Percentiles rank a stretch among this genome's conserved stretches.
Evolutionary conservation across 2,329 filamentous ascomycete genomes (phyloP).

Genomic region (Paraphaeosphaeria sporulosa): DNA sequence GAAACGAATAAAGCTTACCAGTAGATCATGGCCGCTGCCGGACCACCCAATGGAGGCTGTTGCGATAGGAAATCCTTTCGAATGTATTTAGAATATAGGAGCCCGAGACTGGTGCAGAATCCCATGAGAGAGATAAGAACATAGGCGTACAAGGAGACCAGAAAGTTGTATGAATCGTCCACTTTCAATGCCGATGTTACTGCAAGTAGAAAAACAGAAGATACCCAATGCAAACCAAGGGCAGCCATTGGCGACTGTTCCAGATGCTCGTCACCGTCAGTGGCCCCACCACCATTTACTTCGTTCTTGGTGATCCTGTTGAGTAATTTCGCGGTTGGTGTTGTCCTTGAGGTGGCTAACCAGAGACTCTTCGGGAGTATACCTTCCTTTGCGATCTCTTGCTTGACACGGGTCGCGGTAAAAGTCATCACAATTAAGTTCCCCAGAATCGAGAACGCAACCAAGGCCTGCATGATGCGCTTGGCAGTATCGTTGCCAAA

Average conservation of each 20-base stretch:
- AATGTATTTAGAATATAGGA: slow-evolving; percentile 15
- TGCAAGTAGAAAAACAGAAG: slow-evolving; percentile 19
- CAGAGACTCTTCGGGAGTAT: slow-evolving; percentile 17
- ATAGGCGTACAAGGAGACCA: slow-evolving; percentile 20
- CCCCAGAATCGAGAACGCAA: slow-evolving; percentile 58
- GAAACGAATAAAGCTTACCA: slow-evolving; percentile 8
- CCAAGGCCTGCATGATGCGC: slow-evolving; percentile 47
- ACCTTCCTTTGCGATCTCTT: slow-evolving; percentile 63
- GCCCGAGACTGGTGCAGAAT: slow-evolving; percentile 17
- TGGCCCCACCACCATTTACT: not conserved
- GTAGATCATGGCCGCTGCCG: slow-evolving; percentile 1
- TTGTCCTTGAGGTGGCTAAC: slow-evolving; percentile 13
- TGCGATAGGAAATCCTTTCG: slow-evolving; percentile 6
- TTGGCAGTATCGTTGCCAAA: slow-evolving; percentile 33
- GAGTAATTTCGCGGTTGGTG: slow-evolving; percentile 13
- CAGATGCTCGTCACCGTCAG: slow-evolving; percentile 6
- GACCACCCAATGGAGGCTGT: slow-evolving; percentile 4
- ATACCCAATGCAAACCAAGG: slow-evolving; percentile 18
- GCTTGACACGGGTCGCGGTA: slow-evolving; percentile 63
- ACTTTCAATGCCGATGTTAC: slow-evolving; percentile 15
- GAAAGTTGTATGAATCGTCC: slow-evolving; percentile 16
- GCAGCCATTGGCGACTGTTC: slow-evolving; percentile 21
- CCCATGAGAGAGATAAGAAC: slow-evolving; percentile 14
- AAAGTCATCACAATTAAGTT: slow-evolving; percentile 68
- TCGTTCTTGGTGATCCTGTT: slow-evolving; percentile 1